A percentile compares a stretch with the other conserved stretches of the same genome.
phyloP scores from a whole-genome alignment of 2,329 filamentous ascomycete species.

The Coniochaeta pulveracea region DNA sequence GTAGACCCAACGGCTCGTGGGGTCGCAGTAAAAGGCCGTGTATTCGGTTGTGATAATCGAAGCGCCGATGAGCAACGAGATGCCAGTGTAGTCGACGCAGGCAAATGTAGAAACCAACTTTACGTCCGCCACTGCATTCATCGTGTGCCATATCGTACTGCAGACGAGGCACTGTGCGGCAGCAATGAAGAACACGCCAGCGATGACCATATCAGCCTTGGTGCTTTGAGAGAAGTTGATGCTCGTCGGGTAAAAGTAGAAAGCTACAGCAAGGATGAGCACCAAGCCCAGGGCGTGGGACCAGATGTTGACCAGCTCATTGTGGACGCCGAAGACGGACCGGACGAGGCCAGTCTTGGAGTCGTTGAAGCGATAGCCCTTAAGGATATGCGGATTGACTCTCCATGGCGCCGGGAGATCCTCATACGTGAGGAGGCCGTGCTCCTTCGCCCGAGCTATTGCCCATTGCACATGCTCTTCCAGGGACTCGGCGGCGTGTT shows the following conservation, averaged over 20 bases:
- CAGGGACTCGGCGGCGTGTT: constrained; percentile 67
- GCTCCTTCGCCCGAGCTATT: constrained; percentile 61
- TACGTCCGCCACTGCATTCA: constrained; percentile 92
- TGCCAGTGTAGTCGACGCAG: constrained; percentile 96
- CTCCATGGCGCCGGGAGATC: constrained; percentile 88
- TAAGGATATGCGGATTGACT: constrained; percentile 85
- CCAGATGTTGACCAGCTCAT: constrained; percentile 98
- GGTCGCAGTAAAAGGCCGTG: constrained; percentile 97
- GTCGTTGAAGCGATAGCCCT: constrained; percentile 88
- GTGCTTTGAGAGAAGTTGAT: constrained; percentile 78
- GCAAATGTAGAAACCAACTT: constrained; percentile 87
- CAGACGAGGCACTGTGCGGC: constrained; percentile 91
- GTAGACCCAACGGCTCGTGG: constrained; percentile 74
- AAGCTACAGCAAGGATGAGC: constrained; percentile 76
- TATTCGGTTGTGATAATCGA: constrained; percentile 98
- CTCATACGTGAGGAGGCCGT: constrained; percentile 77
- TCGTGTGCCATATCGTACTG: constrained; percentile 96
- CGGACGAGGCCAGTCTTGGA: constrained; percentile 81
- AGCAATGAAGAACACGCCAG: constrained; percentile 90
- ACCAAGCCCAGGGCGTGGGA: constrained; percentile 85
- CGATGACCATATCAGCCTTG: constrained; percentile 81
- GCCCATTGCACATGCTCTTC: constrained; percentile 79
- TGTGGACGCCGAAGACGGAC: constrained; percentile 75
- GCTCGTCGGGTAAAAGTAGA: constrained; percentile 90
- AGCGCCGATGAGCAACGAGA: constrained; percentile 85